Evolutionary conservation across 2,329 filamentous ascomycete species (phyloP), one percentile per base, ranked within the genome.

Genomic region (Claviceps purpurea): DNA sequence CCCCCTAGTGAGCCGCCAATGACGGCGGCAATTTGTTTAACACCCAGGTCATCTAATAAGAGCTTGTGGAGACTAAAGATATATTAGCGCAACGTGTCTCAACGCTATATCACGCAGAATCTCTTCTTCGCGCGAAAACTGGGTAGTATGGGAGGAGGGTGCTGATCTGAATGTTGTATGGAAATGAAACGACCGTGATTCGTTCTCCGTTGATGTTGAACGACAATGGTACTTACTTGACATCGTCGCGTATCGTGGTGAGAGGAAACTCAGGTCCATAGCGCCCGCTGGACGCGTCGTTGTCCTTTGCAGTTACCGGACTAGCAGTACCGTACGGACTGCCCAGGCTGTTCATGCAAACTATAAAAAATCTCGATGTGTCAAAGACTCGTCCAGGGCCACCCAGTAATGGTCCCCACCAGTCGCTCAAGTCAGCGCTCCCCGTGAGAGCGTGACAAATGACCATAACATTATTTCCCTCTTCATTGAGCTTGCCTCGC

Each of bases 241-340:
- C 91, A 71, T 98, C 93, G 65, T 98, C 93, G 58, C 91, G 78
- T 57, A 98, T 88, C 0, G 93, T 97, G 1, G 93, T 96, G 57
- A 98, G 72, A 47, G 93, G 93, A 60, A 98, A 98, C 63, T 98
- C 93, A 1, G 93, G 93, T 0, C 93, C 93, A 63, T 98, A 98
- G 59, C 79, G 79, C 18, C 81, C 89, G 56, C 87, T 82, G 50
- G 73, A 73, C 16, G 77, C 70, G 60, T 94, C 80, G 14, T 89
- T 89, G 62, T 96, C 84, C 66, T 88, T 94, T 59, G 83, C 84
- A 2, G 93, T 98, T 50, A 91, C 87, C 1, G 88, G 87, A 64
- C 87, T 91, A n/a, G 86, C 87, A 53, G 85, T 88, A 34, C 88
- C 88, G 62, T 94, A 94, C 0, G 88, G 88, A 61, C 86, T 91